Percentiles rank a stretch among this genome's conserved stretches.
Evolutionary conservation across 306 rosid species (phyloP).

Genomic region (Delonix regia): DNA sequence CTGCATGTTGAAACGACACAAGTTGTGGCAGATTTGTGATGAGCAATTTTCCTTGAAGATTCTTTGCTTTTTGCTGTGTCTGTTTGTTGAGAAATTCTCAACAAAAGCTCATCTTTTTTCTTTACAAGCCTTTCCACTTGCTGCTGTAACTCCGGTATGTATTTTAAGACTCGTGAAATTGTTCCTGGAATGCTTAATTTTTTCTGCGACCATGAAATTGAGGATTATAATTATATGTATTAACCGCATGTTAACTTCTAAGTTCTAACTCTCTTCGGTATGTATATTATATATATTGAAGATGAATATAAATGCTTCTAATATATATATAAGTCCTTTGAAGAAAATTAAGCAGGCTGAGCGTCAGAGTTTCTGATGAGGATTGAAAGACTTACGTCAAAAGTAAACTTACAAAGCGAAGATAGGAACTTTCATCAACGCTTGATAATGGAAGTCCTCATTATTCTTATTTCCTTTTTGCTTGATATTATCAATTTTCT

Average conservation of each 20-base stretch:
- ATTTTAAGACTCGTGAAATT: conserved; percentile 55
- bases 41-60: background rate
- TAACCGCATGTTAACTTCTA: background rate
- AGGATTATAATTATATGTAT: background rate
- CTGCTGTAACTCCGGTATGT: conserved; percentile 66
- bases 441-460: background rate
- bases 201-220: conserved; percentile 39
- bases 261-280: background rate
- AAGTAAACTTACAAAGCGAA: background rate
- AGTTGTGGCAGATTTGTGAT: conserved; percentile 23
- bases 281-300: background rate
- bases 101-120: conserved; percentile 60
- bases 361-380: background rate
- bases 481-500: too few species aligned
- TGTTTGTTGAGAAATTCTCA: conserved; percentile 31
- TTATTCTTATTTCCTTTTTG: too few species aligned
- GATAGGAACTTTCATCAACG: background rate
- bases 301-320: background rate
- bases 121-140: conserved; percentile 53
- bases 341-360: background rate
- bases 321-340: background rate
- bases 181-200: conserved; percentile 68
- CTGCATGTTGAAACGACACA: conserved; percentile 54
- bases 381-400: background rate
- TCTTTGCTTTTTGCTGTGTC: conserved; percentile 26